These are phyloP conservation scores for Boechera divaricarpa DNA, from an alignment of 345 rosid species.

Conservation along the genomic window DNA sequence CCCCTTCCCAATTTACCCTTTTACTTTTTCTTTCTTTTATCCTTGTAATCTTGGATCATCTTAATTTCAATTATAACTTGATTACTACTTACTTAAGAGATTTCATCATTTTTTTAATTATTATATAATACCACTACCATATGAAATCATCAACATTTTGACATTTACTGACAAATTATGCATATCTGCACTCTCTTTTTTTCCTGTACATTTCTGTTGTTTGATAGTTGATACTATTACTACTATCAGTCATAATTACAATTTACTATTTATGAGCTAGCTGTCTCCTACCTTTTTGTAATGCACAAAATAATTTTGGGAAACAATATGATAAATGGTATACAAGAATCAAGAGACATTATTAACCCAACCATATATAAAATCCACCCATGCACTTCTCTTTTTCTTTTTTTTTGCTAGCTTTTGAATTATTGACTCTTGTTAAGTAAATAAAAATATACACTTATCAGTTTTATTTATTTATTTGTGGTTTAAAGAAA, in stretches of 20 bases:
- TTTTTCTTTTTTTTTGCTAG: not conserved
- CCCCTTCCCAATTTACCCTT: constrained; percentile 32
- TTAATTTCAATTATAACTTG: not conserved
- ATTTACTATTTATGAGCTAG: constrained; percentile 41
- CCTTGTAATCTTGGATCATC: not conserved
- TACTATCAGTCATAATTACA: constrained; percentile 21
- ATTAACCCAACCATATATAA: constrained; percentile 13
- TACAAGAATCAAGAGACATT: not conserved
- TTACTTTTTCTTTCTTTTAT: not conserved
- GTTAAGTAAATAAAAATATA: not conserved
- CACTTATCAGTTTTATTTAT: not conserved
- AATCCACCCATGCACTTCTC: constrained; percentile 27
- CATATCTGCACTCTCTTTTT: constrained; percentile 31
- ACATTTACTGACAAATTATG: constrained; percentile 40
- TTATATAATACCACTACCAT: not conserved
- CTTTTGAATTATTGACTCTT: constrained; percentile 2
- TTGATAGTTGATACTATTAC: not conserved
- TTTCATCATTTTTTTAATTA: not conserved
- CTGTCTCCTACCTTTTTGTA: constrained; percentile 36
- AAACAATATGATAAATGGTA: constrained; percentile 28
- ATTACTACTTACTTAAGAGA: not conserved
- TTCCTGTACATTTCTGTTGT: not conserved
- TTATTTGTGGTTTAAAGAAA: not conserved
- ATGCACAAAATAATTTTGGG: constrained; percentile 14
- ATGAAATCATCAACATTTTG: constrained; percentile 26